A percentile compares a stretch with the other conserved stretches of the same genome.
These are phyloP conservation scores for Emericellopsis cladophorae DNA, from an alignment of 2,329 filamentous ascomycete genomes.

Conservation along the genomic window DNA sequence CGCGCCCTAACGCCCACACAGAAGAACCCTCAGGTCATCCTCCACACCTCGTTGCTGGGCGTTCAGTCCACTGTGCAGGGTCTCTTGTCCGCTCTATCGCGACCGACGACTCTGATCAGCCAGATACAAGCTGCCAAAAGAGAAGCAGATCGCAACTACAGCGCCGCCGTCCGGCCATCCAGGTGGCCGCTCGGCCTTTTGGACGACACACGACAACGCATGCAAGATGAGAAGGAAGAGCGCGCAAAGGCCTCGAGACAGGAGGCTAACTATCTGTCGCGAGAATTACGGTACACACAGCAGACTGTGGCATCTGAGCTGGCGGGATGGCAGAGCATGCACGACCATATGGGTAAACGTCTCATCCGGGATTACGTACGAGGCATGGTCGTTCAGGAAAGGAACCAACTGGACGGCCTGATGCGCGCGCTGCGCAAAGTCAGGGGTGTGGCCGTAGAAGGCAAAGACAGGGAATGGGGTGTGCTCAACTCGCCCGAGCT, in stretches of 20 bases:
- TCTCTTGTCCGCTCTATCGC: conserved; percentile 64
- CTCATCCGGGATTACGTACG: conserved; percentile 66
- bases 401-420: conserved; percentile 68
- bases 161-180: conserved; percentile 59
- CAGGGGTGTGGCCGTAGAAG: conserved; percentile 10
- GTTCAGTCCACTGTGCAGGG: conserved; percentile 78
- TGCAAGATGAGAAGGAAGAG: conserved; percentile 74
- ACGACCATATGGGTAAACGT: conserved; percentile 62
- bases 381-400: conserved; percentile 69
- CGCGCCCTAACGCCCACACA: conserved; percentile 53
- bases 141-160: conserved; percentile 65
- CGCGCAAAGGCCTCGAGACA: conserved; percentile 57
- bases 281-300: conserved; percentile 82
- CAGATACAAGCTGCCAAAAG: conserved; percentile 65
- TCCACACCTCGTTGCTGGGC: conserved; percentile 66
- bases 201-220: conserved; percentile 74
- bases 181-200: conserved; percentile 72
- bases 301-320: conserved; percentile 85
- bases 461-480: background rate
- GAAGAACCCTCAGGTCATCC: conserved; percentile 57
- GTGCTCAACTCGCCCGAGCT: background rate
- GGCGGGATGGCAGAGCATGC: conserved; percentile 86
- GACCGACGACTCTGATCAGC: conserved; percentile 65
- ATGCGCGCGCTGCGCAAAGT: conserved; percentile 62
- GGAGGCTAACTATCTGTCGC: conserved; percentile 62